Percentiles rank a stretch among this genome's conserved stretches.
phyloP scores from a whole-genome alignment of 169 alveolate species.

The Perkinsus olseni region DNA sequence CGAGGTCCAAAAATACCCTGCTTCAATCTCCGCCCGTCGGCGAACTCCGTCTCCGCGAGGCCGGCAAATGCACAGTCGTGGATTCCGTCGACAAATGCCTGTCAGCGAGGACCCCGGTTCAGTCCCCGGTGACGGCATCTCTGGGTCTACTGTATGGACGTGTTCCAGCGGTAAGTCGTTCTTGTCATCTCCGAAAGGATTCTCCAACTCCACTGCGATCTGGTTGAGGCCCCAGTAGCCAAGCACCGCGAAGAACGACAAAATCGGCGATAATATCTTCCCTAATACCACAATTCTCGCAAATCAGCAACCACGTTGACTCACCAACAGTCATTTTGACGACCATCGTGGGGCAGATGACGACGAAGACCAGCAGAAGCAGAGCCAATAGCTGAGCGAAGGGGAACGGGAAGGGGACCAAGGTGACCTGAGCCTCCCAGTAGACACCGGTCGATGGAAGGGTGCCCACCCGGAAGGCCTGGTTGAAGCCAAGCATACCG shows the following conservation, averaged over 20 bases:
- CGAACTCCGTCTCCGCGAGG: background rate
- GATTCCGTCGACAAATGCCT: background rate
- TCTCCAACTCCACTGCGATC: conserved; percentile 2
- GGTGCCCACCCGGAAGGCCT: background rate
- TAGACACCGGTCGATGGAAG: background rate
- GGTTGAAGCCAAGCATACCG: background rate
- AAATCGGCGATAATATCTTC: background rate
- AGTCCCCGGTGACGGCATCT: background rate
- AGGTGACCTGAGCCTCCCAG: background rate
- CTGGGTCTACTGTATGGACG: background rate
- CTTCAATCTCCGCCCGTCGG: background rate
- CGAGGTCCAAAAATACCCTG: background rate
- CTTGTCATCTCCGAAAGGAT: conserved; percentile 8
- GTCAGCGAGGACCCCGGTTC: background rate
- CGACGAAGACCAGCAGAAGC: background rate
- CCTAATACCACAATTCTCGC: background rate
- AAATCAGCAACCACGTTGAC: background rate
- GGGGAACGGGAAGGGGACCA: background rate
- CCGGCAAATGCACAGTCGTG: background rate
- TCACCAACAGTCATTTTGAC: background rate
- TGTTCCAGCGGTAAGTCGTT: conserved; percentile 4
- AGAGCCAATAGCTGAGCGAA: background rate
- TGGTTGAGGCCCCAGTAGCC: conserved; percentile 1
- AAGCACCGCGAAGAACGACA: background rate
- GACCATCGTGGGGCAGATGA: background rate